Evolutionary conservation across 306 rosid genomes (phyloP), one percentile per base, ranked within the genome.

Genomic region (Cucurbita maxima): DNA sequence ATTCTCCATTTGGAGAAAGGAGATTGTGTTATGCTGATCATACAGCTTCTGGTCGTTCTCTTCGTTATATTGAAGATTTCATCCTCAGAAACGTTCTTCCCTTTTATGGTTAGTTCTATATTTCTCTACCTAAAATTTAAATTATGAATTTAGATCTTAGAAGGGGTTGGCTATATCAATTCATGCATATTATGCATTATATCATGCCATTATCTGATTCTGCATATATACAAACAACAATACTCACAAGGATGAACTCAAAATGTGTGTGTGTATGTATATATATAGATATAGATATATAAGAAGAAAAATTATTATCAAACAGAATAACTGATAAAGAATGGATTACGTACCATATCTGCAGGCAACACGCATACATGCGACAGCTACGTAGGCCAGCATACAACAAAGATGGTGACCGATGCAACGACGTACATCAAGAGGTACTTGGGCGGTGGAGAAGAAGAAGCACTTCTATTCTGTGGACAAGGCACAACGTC

Each of bases 401-500:
- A 73, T 16, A 92, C 92, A n/a, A 87, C 96, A 78, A 84, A 87
- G 63, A 79, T 85, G 84, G 70, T 86, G 30, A 79, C 83, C 0
- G 90, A 86, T 77, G 91, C 98, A 22, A 45, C 43, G 0, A 51
- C 70, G 22, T 92, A 87, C 81, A 80, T 90, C 18, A 92, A 90
- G 73, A 85, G 73, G 68, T 84, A 96, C 77, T 86, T 92, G 72
- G 96, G 96, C 19, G 88, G 91, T 30, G 78, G 87, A 37, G 57
- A 83, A 59, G 85, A 86, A 0, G 91, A 88, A 43, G 93, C 84
- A 41, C 70, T 90, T 37, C 60, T 92, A 0, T 80, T 88, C n/a
- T 90, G 96, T 68, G 98, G 98, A 5, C 84, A 92, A 0, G 98
- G 98, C 77, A 70, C 93, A 3, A 92, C 96, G 0, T 79, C 93